A percentile compares a stretch with the other conserved stretches of the same genome.
Evolutionary conservation across 805 yeast species (phyloP).

Genomic region (Cyberlindnera mississippiensis): DNA sequence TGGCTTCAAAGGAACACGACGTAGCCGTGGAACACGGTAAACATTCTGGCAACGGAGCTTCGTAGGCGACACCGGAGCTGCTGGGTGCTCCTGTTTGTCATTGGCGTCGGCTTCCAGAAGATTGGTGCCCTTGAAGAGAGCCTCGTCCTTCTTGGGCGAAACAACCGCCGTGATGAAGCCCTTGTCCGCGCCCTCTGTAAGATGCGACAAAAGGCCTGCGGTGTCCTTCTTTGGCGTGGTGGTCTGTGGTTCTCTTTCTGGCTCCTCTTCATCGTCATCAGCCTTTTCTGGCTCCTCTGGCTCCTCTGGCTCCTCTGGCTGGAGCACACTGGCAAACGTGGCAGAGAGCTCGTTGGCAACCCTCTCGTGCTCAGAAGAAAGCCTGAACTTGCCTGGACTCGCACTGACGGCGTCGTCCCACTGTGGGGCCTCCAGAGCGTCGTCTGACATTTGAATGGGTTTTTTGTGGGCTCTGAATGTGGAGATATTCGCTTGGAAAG

Average conservation of each 20-base stretch:
- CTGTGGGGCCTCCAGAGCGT: slow-evolving; percentile 49
- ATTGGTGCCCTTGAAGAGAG: slow-evolving; percentile 31
- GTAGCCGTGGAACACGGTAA: slow-evolving; percentile 45
- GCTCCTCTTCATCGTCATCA: slow-evolving; percentile 12
- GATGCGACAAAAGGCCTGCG: slow-evolving; percentile 36
- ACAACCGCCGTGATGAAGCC: slow-evolving; percentile 17
- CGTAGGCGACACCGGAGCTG: slow-evolving; percentile 31
- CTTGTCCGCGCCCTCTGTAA: slow-evolving; percentile 37
- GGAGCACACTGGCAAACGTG: slow-evolving; percentile 14
- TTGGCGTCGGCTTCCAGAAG: slow-evolving; percentile 7
- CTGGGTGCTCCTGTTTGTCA: slow-evolving; percentile 8
- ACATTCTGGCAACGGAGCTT: slow-evolving; percentile 40
- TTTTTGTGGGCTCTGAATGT: not conserved
- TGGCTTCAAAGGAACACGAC: slow-evolving; percentile 31
- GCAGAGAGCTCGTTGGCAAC: slow-evolving; percentile 19
- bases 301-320: not conserved
- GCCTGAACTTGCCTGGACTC: slow-evolving; percentile 22
- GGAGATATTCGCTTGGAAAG: too few relatives aligned
- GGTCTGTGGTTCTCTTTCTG: slow-evolving; percentile 5
- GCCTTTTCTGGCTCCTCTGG: not conserved
- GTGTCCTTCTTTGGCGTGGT: slow-evolving; percentile 14
- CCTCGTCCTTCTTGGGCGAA: slow-evolving; percentile 30
- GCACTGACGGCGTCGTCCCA: slow-evolving; percentile 57
- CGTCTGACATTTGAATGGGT: slow-evolving; percentile 25
- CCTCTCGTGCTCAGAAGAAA: slow-evolving; percentile 2